Evolutionary conservation across 2,329 filamentous ascomycete genomes (phyloP), one percentile per base, ranked within the genome.

Genomic region (Epichloe hybrida): DNA sequence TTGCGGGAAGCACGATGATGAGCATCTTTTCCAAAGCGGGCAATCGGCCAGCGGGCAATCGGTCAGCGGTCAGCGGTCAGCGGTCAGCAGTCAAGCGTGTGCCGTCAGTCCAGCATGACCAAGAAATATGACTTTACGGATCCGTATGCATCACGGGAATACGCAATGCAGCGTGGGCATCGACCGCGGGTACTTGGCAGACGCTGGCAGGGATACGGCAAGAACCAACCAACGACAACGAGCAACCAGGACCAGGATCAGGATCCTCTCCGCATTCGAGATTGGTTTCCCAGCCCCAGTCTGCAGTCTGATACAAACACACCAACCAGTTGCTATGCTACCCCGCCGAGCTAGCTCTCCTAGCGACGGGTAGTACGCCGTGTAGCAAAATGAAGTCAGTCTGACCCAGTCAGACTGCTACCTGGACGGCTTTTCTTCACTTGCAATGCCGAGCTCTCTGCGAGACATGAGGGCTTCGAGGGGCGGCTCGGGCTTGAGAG

Each of bases 361-460:
- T 35, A 11, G 3, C 27, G 27, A 31, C 27, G 27, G 27, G 27
- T 31, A 31, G 1, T 31, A 31, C n/a, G 15, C 39, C 4, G 40
- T 23, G 45, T 39, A 20, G 21, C 49, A 44, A 46, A 38, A 45
- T 49, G 44, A 41, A 34, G 49, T 41, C 41, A 31, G 27, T 31
- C 27, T 21, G 23, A n/a, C 21, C 3, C n/a, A 43, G 42, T 42
- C 41, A 31, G 17, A 17, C 2, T 1, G 38, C 35, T 20, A 23
- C 20, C 15, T 37, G 40, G 8, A 41, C 8, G 23, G 39, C 34
- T 11, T 34, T 13, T 7, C 5, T 31, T 34, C 36, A 13, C 27
- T 39, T 7, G 13, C 2, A 44, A 54, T 52, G 48, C 53, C 53
- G 53, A 54, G 41, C 48, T 53, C 45, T 42, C 23, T 45, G 51